These are phyloP conservation scores for Pachysandra terminalis DNA, from an alignment of 164 flowering plant species.

Conservation along the genomic window DNA sequence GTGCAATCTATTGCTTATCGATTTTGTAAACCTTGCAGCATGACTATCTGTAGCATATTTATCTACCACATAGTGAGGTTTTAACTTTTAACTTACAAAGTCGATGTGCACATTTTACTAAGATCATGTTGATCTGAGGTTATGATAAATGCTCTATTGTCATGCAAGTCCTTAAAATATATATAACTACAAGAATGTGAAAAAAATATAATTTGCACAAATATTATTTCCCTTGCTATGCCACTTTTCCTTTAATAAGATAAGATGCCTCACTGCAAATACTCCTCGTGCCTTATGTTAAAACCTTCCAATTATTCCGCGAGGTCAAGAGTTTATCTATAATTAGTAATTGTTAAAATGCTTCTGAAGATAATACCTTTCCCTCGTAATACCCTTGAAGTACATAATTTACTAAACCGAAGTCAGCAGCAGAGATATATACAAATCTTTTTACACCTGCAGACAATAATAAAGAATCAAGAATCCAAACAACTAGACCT, in stretches of 20 bases:
- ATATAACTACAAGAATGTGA: background rate
- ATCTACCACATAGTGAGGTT: no score
- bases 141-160: background rate
- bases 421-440: slow-evolving; percentile 95
- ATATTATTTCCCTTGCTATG: no score
- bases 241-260: no score
- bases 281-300: background rate
- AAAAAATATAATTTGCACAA: no score
- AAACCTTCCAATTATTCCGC: background rate
- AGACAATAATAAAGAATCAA: slow-evolving; percentile 10
- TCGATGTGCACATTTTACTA: background rate
- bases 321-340: background rate
- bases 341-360: background rate
- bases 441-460: slow-evolving; percentile 93
- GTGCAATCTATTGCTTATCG: no score
- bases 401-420: slow-evolving; percentile 74
- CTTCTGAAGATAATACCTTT: slow-evolving; percentile 52
- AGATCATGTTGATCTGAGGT: background rate
- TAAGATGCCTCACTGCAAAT: no score
- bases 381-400: slow-evolving; percentile 93
- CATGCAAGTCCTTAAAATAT: background rate
- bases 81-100: background rate
- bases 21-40: no score
- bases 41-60: no score
- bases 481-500: background rate